phyloP scores from a whole-genome alignment of 352 stramenopile genomes.

The Phytophthora multivora region DNA sequence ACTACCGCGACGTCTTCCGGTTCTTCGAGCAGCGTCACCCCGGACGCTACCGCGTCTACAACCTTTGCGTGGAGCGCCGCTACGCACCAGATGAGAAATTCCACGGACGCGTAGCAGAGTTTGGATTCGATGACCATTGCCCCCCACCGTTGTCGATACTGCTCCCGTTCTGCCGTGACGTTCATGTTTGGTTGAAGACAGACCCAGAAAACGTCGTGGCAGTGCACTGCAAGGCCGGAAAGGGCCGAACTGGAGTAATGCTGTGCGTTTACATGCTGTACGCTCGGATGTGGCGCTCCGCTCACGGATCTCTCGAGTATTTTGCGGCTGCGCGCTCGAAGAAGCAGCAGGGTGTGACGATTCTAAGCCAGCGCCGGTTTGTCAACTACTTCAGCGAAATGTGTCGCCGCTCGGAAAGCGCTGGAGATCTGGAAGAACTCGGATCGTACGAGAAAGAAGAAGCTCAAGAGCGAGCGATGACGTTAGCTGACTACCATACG shows the following conservation, averaged over 20 bases:
- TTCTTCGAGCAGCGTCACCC: constrained; percentile 89
- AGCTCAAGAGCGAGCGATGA: constrained; percentile 39
- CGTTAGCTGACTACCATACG: constrained; percentile 41
- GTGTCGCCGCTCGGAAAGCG: constrained; percentile 42
- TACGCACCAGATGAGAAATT: constrained; percentile 82
- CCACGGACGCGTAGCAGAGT: constrained; percentile 73
- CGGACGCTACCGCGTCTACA: constrained; percentile 90
- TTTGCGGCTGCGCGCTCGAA: constrained; percentile 74
- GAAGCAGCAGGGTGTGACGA: constrained; percentile 85
- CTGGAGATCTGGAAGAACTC: constrained; percentile 7
- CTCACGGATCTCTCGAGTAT: constrained; percentile 66
- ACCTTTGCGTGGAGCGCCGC: constrained; percentile 88
- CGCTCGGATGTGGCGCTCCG: constrained; percentile 57
- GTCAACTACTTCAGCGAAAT: constrained; percentile 74
- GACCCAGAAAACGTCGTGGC: constrained; percentile 81
- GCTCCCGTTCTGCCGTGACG: constrained; percentile 68
- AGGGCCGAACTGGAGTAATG: constrained; percentile 91
- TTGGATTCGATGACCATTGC: constrained; percentile 89
- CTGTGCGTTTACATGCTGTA: constrained; percentile 83
- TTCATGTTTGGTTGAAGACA: constrained; percentile 56
- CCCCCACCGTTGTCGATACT: constrained; percentile 79
- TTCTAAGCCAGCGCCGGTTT: constrained; percentile 80
- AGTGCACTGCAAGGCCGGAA: constrained; percentile 92
- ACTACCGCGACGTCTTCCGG: constrained; percentile 88
- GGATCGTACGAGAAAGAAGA: constrained; percentile 27